A percentile compares a stretch with the other conserved stretches of the same genome.
phyloP scores from a whole-genome alignment of 192 early-diverging fungal species.

The Coemansia sp. region DNA sequence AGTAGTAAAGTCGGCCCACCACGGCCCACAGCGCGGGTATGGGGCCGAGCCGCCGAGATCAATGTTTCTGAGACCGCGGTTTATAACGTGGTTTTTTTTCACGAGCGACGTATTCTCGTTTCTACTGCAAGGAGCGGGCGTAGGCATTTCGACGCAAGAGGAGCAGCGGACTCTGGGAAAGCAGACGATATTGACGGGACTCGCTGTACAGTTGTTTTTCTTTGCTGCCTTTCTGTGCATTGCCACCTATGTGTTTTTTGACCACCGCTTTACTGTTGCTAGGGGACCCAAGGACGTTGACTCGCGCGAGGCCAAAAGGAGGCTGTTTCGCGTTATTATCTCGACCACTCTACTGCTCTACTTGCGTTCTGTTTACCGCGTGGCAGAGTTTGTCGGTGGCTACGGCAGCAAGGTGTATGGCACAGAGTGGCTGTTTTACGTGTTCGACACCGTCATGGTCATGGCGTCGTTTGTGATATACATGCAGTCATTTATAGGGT shows the following conservation, averaged over 20 bases:
- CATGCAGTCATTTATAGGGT: conserved; percentile 31
- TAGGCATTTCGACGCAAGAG: conserved; percentile 20
- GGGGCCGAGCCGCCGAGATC: not conserved
- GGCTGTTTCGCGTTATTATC: conserved; percentile 21
- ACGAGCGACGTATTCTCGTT: conserved; percentile 36
- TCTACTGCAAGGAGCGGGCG: conserved; percentile 26
- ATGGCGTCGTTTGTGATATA: conserved; percentile 28
- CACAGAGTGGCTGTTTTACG: conserved; percentile 28
- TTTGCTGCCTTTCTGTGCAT: conserved; percentile 20
- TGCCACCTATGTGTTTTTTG: not conserved
- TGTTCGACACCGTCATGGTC: conserved; percentile 27
- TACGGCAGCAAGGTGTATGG: conserved; percentile 24
- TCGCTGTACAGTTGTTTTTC: conserved; percentile 20
- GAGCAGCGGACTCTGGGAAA: conserved; percentile 11
- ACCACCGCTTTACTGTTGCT: conserved; percentile 4
- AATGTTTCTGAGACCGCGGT: conserved; percentile 16
- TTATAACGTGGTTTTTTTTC: conserved; percentile 43
- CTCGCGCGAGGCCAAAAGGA: not conserved
- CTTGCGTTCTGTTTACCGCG: conserved; percentile 27
- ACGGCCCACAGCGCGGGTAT: not conserved
- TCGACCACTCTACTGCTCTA: conserved; percentile 20
- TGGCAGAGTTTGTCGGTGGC: conserved; percentile 24
- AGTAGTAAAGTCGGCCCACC: conserved; percentile 3
- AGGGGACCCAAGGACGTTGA: conserved; percentile 2
- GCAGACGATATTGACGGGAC: conserved; percentile 23